A percentile compares a stretch with the other conserved stretches of the same genome.
Evolutionary conservation across 768 basidiomycete species (phyloP).

Genomic region (Hygrocybe coccinea): DNA sequence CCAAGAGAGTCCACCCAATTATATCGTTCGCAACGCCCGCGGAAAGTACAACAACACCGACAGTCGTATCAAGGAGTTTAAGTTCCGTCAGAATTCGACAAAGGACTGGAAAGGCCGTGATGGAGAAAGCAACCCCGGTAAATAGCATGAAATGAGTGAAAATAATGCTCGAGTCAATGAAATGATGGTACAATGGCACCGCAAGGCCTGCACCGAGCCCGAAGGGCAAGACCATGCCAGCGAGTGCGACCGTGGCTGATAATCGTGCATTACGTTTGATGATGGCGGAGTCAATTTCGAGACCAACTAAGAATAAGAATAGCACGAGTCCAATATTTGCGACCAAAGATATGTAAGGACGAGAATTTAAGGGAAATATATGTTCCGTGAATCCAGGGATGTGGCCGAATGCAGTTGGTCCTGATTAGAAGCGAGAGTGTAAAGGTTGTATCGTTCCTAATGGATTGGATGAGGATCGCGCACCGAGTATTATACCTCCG

Average conservation of each 20-base stretch:
- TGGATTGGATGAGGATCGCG: constrained; percentile 8
- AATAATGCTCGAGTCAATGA: constrained; percentile 59
- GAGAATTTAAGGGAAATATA: constrained; percentile 72
- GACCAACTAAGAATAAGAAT: constrained; percentile 89
- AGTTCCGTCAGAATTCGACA: constrained; percentile 88
- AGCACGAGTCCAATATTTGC: constrained; percentile 86
- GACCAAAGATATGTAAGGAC: constrained; percentile 76
- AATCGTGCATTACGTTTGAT: constrained; percentile 73
- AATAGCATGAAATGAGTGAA: constrained; percentile 95
- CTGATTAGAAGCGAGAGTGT: constrained; percentile 22
- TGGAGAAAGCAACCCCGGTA: constrained; percentile 85
- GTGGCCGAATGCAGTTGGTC: constrained; percentile 48
- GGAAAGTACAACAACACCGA: constrained; percentile 88
- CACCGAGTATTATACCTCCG: constrained; percentile 84
- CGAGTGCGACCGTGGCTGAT: constrained; percentile 65
- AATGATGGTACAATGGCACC: constrained; percentile 66
- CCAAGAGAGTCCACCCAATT: constrained; percentile 82
- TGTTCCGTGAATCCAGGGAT: constrained; percentile 65
- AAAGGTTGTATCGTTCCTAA: not conserved
- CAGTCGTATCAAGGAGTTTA: constrained; percentile 84
- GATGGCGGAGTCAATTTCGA: constrained; percentile 78
- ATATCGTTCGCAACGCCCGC: constrained; percentile 90
- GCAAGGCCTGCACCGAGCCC: constrained; percentile 67
- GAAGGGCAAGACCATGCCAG: constrained; percentile 86
- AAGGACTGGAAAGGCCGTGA: constrained; percentile 82